Evolutionary conservation across 768 basidiomycete genomes (phyloP).

Genomic region (Clitopilus hobsonii): DNA sequence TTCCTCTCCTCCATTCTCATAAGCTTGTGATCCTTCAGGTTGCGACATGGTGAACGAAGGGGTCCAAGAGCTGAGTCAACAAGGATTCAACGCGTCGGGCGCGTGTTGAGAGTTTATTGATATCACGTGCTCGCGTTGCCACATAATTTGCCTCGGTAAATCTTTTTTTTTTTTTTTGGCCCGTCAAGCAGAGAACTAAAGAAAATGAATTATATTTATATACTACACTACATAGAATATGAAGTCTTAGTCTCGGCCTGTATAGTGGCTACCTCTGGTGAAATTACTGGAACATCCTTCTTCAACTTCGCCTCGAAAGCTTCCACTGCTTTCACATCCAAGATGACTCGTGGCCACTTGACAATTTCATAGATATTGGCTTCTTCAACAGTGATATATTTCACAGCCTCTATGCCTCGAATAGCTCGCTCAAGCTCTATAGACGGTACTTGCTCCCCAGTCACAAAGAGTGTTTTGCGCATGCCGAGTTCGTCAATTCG

Average conservation of each 20-base stretch:
- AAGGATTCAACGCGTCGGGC: slow-evolving; percentile 7
- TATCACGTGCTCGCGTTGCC: slow-evolving; percentile 12
- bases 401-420: slow-evolving; percentile 67
- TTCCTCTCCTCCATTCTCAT: slow-evolving; percentile 45
- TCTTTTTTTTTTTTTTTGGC: too few species aligned
- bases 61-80: slow-evolving; percentile 5
- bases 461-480: slow-evolving; percentile 73
- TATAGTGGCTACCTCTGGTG: slow-evolving; percentile 4
- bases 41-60: slow-evolving; percentile 45
- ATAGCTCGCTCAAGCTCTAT: slow-evolving; percentile 55
- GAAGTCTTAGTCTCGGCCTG: neutral
- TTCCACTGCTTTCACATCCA: slow-evolving; percentile 83
- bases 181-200: too few species aligned
- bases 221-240: neutral
- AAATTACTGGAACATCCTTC: slow-evolving; percentile 32
- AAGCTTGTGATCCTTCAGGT: slow-evolving; percentile 41
- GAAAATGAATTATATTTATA: neutral
- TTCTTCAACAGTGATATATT: slow-evolving; percentile 58
- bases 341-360: slow-evolving; percentile 75
- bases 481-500: slow-evolving; percentile 63
- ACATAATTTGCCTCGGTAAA: neutral
- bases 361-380: slow-evolving; percentile 79
- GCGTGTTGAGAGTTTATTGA: neutral
- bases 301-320: slow-evolving; percentile 62
- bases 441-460: slow-evolving; percentile 54